phyloP scores from a whole-genome alignment of 1,139 yeast species.

The Yamadazyma atlantica region DNA sequence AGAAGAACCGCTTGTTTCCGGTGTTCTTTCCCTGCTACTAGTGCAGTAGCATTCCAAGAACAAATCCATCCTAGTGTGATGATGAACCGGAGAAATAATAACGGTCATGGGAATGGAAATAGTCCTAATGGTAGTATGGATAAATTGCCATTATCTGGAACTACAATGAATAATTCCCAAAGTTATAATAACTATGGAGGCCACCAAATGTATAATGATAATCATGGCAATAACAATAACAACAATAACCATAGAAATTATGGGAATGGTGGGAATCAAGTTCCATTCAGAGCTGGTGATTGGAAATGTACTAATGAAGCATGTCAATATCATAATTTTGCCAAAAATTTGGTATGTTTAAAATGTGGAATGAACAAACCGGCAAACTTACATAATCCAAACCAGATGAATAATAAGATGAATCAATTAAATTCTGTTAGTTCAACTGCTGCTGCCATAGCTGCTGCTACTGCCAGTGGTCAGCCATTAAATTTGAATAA shows the following conservation, averaged over 20 bases:
- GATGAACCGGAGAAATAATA: conserved; percentile 13
- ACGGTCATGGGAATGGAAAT: no score
- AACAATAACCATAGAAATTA: conserved; percentile 3
- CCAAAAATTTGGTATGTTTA: conserved; percentile 82
- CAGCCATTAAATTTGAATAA: conserved; percentile 42
- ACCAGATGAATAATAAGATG: conserved; percentile 8
- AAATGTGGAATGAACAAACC: conserved; percentile 85
- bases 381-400: conserved; percentile 28
- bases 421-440: conserved; percentile 35
- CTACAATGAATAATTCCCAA: conserved; percentile 4
- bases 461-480: conserved; percentile 56
- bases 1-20: conserved; percentile 93
- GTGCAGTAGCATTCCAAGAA: conserved; percentile 66
- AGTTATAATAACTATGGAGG: not conserved
- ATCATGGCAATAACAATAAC: conserved; percentile 9
- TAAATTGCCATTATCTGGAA: conserved; percentile 7
- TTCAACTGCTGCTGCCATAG: conserved; percentile 51
- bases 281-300: conserved; percentile 95
- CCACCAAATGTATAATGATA: conserved; percentile 1
- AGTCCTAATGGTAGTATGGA: conserved; percentile 12
- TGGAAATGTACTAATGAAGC: conserved; percentile 85
- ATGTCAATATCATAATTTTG: conserved; percentile 90
- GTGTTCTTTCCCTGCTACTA: conserved; percentile 84
- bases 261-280: conserved; percentile 25
- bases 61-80: conserved; percentile 20